These are phyloP conservation scores for Yamadazyma membranifaciens DNA, from an alignment of 1,139 yeast genomes.

Conservation along the genomic window DNA sequence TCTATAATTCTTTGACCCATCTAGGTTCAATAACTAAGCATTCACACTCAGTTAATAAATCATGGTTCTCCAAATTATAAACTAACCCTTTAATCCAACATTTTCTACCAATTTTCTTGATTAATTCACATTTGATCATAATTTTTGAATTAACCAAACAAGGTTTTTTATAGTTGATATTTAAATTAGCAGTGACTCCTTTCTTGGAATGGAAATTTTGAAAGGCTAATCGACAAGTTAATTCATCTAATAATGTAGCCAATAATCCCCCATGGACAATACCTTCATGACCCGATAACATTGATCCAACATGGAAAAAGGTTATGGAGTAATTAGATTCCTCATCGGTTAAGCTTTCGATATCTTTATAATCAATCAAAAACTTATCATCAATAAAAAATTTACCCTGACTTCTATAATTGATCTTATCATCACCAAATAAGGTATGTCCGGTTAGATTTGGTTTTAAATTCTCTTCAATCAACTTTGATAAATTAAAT, in stretches of 20 bases:
- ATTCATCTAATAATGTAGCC: conserved; percentile 54
- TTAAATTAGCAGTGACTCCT: conserved; percentile 48
- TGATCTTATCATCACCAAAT: conserved; percentile 34
- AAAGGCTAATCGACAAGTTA: conserved; percentile 52
- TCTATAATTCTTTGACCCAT: conserved; percentile 41
- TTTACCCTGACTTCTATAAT: conserved; percentile 34
- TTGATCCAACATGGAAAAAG: conserved; percentile 45
- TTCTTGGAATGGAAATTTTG: conserved; percentile 42
- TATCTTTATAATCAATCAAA: conserved; percentile 18
- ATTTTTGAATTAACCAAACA: conserved; percentile 33
- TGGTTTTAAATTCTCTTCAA: conserved; percentile 27
- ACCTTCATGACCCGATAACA: conserved; percentile 48
- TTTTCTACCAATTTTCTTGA: conserved; percentile 39
- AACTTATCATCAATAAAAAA: conserved; percentile 35
- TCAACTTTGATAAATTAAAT: conserved; percentile 15
- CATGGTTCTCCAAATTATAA: conserved; percentile 21
- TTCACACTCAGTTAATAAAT: conserved; percentile 39
- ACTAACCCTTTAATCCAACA: conserved; percentile 44
- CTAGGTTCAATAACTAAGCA: conserved; percentile 46
- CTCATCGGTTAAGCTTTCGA: conserved; percentile 14
- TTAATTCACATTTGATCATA: conserved; percentile 33
- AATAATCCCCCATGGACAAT: conserved; percentile 58
- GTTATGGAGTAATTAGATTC: conserved; percentile 28
- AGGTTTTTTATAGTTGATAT: conserved; percentile 41
- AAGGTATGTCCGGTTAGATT: conserved; percentile 39